These are phyloP conservation scores for Plasmodium gonderi DNA, from an alignment of 169 alveolate species.

Conservation along the genomic window DNA sequence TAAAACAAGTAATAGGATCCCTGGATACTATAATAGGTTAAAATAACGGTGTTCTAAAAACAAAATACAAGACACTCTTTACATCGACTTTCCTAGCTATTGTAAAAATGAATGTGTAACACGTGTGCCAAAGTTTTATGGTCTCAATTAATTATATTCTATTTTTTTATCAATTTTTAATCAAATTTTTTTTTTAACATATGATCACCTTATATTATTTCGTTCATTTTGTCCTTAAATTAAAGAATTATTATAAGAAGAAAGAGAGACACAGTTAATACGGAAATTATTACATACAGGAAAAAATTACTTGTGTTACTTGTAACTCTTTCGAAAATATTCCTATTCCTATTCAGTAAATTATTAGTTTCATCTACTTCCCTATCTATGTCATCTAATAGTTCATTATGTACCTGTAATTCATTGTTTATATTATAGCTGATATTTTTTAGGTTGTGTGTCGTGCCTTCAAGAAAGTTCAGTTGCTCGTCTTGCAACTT, in stretches of 20 bases:
- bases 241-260: slow-evolving; percentile 72
- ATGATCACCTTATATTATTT: background rate
- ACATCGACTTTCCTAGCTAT: background rate
- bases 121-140: background rate
- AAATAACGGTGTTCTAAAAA: background rate
- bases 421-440: slow-evolving; percentile 84
- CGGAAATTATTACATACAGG: slow-evolving; percentile 75
- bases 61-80: background rate
- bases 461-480: slow-evolving; percentile 79
- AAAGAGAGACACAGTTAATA: slow-evolving; percentile 75
- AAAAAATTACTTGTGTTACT: slow-evolving; percentile 79
- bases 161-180: background rate
- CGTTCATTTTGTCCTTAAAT: background rate
- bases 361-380: slow-evolving; percentile 79
- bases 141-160: background rate
- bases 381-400: slow-evolving; percentile 79
- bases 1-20: background rate
- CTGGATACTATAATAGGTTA: background rate
- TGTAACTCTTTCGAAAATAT: slow-evolving; percentile 73
- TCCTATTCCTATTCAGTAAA: slow-evolving; percentile 79
- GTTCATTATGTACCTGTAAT: slow-evolving; percentile 78
- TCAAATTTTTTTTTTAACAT: background rate
- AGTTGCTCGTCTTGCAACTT: slow-evolving; percentile 83
- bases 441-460: slow-evolving; percentile 80
- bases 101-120: background rate